Evolutionary conservation across 2,329 filamentous ascomycete genomes (phyloP).

Genomic region (Bipolaris gigantea): DNA sequence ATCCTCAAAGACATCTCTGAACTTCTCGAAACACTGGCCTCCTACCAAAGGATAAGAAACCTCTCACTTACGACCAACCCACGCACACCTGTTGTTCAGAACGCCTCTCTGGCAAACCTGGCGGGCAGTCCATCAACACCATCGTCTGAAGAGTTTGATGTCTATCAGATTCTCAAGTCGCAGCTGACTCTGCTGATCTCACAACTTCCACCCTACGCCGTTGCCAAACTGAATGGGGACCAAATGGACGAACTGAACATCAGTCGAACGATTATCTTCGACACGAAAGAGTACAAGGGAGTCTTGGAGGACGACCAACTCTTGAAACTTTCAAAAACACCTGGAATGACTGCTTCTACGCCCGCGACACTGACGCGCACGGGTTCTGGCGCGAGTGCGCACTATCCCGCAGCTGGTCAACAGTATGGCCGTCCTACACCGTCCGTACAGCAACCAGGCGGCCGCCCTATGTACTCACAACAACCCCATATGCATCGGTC

Average conservation of each 20-base stretch:
- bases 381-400: conserved; percentile 31
- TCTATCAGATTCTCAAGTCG: conserved; percentile 74
- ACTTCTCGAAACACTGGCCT: conserved; percentile 73
- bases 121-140: conserved; percentile 66
- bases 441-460: conserved; percentile 27
- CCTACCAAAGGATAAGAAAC: conserved; percentile 78
- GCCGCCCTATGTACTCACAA: conserved; percentile 41
- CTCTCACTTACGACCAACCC: conserved; percentile 67
- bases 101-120: conserved; percentile 60
- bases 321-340: conserved; percentile 48
- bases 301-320: conserved; percentile 81
- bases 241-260: conserved; percentile 82
- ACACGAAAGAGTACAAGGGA: conserved; percentile 72
- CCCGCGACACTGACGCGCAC: conserved; percentile 33
- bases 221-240: conserved; percentile 83
- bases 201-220: conserved; percentile 78
- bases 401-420: conserved; percentile 30
- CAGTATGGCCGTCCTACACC: conserved; percentile 41
- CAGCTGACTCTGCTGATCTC: conserved; percentile 75
- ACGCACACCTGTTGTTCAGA: conserved; percentile 67
- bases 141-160: conserved; percentile 58
- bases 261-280: conserved; percentile 74
- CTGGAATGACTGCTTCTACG: conserved; percentile 35
- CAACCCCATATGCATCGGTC: conserved; percentile 39
- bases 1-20: conserved; percentile 74